These are phyloP conservation scores for Phellopilus nigrolimitatus DNA, from an alignment of 1,284 basidiomycete species.

Conservation along the genomic window DNA sequence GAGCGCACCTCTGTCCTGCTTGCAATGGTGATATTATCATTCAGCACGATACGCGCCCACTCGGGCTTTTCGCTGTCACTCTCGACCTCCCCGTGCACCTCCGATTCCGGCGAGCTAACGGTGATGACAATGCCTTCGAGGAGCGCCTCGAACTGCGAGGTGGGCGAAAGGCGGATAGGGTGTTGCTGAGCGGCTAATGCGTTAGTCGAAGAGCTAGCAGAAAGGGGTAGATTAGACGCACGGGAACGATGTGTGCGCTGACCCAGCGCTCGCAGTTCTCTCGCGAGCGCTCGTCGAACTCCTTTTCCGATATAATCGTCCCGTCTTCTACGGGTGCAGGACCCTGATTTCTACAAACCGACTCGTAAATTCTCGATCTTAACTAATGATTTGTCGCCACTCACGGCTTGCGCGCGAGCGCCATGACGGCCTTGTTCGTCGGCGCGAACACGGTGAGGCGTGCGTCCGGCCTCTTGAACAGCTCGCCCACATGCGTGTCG, in stretches of 20 bases:
- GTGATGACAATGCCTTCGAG: conserved; percentile 49
- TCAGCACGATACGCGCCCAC: conserved; percentile 54
- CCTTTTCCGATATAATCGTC: conserved; percentile 53
- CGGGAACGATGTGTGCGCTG: conserved; percentile 68
- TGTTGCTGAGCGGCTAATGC: conserved; percentile 32
- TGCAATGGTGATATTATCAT: conserved; percentile 47
- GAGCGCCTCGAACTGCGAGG: conserved; percentile 42
- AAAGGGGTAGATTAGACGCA: conserved; percentile 30
- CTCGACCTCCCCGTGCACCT: conserved; percentile 32
- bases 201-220: conserved; percentile 10
- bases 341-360: conserved; percentile 49
- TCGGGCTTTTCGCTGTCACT: conserved; percentile 41
- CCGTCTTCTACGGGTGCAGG: conserved; percentile 38
- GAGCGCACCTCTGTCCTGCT: conserved; percentile 54
- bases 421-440: conserved; percentile 79
- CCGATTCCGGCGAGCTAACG: conserved; percentile 31
- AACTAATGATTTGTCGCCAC: conserved; percentile 27
- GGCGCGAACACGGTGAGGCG: conserved; percentile 64
- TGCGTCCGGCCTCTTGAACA: conserved; percentile 37
- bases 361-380: conserved; percentile 4
- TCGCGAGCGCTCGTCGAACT: conserved; percentile 53
- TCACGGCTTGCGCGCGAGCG: conserved; percentile 68
- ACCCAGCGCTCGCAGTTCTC: conserved; percentile 69
- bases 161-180: conserved; percentile 37
- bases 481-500: conserved; percentile 54